Evolutionary conservation across 306 rosid species (phyloP).

Genomic region (Glycine tomentella): DNA sequence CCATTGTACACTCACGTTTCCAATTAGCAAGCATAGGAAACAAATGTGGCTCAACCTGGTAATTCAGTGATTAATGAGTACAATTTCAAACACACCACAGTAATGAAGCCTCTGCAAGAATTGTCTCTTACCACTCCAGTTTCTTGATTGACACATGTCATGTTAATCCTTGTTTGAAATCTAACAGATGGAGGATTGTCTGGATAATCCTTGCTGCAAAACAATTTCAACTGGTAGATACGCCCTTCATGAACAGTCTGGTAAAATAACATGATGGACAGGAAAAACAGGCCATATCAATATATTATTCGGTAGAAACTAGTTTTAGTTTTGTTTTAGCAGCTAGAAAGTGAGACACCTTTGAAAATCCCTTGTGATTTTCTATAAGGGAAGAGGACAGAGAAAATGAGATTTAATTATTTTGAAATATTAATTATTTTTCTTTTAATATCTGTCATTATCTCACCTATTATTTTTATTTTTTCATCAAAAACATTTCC

Average conservation of each 20-base stretch:
- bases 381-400: neutral
- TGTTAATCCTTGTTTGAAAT: conserved; percentile 90
- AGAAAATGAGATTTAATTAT: conserved; percentile 2
- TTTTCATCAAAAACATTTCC: neutral
- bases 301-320: conserved; percentile 1
- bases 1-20: conserved; percentile 94
- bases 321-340: neutral
- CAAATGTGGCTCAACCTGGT: conserved; percentile 87
- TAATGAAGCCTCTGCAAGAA: conserved; percentile 22
- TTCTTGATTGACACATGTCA: conserved; percentile 93
- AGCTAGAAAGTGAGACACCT: neutral
- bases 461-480: conserved; percentile 9
- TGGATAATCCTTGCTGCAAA: conserved; percentile 93
- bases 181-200: conserved; percentile 93
- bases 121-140: conserved; percentile 78
- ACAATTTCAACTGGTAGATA: conserved; percentile 91
- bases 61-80: conserved; percentile 49
- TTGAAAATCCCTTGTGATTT: neutral
- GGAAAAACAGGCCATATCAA: conserved; percentile 26
- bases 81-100: conserved; percentile 34
- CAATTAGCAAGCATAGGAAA: conserved; percentile 97
- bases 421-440: neutral
- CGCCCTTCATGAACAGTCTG: conserved; percentile 98
- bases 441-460: neutral
- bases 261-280: conserved; percentile 46